A percentile compares a stretch with the other conserved stretches of the same genome.
Evolutionary conservation across 1,284 basidiomycete genomes (phyloP).

Genomic region (Heterobasidion annosum): DNA sequence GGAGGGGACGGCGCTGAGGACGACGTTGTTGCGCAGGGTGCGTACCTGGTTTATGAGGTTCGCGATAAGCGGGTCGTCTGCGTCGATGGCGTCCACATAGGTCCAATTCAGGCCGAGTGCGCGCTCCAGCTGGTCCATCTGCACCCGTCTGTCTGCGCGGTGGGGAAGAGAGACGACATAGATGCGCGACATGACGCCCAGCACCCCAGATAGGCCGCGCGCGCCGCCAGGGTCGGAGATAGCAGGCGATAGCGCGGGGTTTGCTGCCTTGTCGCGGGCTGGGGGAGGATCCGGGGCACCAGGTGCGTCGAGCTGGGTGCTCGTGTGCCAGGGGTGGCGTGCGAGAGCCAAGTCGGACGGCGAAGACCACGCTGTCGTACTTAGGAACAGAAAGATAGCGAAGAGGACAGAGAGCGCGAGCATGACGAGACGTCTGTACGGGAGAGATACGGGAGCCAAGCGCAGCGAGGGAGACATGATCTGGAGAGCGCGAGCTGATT

Average conservation of each 20-base stretch:
- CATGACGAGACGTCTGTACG: neutral
- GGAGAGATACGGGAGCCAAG: neutral
- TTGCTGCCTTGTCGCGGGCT: too few relatives aligned
- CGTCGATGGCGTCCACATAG: conserved; percentile 39
- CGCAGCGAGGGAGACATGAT: too few relatives aligned
- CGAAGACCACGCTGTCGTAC: neutral
- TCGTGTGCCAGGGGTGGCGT: neutral
- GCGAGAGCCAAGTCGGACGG: neutral
- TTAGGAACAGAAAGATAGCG: neutral
- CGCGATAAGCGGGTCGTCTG: conserved; percentile 26
- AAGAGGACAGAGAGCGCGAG: neutral
- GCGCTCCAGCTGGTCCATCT: conserved; percentile 43
- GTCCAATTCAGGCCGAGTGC: conserved; percentile 40
- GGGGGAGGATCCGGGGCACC: neutral
- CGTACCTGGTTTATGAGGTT: conserved; percentile 34
- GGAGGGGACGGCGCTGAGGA: neutral
- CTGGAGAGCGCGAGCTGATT: too few relatives aligned
- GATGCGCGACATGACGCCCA: conserved; percentile 26
- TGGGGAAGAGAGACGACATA: conserved; percentile 53
- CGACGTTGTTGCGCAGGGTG: conserved; percentile 14
- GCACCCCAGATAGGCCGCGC: neutral
- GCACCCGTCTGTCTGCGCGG: conserved; percentile 37
- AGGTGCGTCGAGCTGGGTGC: neutral
- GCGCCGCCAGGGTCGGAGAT: neutral
- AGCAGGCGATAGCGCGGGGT: neutral